Conservation (phyloP, 2,329 filamentous ascomycete genomes). For the Metarhizium rileyi region DNA sequence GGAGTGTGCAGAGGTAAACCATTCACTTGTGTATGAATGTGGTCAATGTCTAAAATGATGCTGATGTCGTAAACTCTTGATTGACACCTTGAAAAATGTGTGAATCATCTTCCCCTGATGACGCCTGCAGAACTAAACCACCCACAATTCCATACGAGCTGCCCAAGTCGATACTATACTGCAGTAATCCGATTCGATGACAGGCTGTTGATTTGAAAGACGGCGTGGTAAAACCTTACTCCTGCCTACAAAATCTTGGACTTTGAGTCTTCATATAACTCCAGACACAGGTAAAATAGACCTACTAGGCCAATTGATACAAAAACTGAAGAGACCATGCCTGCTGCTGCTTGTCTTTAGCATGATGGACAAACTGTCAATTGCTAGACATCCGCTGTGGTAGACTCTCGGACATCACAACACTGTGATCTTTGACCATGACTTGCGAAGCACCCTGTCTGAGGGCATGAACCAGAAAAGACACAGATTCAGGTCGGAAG, state of each 20-base stretch:
- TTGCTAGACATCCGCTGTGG: neutral
- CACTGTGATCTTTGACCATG: conserved; percentile 28
- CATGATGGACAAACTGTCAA: neutral
- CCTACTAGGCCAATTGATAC: too few relatives aligned
- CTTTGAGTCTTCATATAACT: too few relatives aligned
- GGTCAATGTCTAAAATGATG: neutral
- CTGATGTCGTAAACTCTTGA: neutral
- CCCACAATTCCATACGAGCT: too few relatives aligned
- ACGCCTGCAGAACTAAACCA: neutral
- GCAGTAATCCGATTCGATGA: too few relatives aligned
- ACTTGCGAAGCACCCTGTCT: conserved; percentile 59
- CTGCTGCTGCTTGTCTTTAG: too few relatives aligned
- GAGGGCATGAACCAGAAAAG: conserved; percentile 56
- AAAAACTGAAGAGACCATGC: too few relatives aligned
- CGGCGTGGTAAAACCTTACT: too few relatives aligned
- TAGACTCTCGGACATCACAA: conserved; percentile 5
- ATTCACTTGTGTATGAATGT: neutral
- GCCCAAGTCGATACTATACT: too few relatives aligned
- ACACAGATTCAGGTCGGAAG: conserved; percentile 56
- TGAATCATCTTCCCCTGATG: neutral
- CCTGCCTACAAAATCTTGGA: too few relatives aligned
- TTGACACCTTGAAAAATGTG: neutral
- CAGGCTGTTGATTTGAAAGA: too few relatives aligned
- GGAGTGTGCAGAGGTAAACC: neutral
- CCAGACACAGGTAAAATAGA: too few relatives aligned